Conservation (phyloP, 2,329 filamentous ascomycete genomes). For the Tolypocladium endophyticum region DNA sequence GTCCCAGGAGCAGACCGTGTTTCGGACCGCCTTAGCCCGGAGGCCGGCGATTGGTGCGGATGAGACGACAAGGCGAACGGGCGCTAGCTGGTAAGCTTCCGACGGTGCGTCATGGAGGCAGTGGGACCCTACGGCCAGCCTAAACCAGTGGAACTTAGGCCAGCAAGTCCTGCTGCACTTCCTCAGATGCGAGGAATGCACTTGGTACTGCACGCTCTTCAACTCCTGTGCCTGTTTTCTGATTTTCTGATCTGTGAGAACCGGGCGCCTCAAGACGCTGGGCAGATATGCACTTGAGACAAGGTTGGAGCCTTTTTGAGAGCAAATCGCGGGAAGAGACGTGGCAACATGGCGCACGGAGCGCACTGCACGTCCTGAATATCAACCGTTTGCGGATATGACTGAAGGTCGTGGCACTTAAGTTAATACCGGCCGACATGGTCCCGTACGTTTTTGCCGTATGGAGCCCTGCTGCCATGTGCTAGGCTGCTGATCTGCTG, state of each 20-base stretch:
- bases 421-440: background rate
- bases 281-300: too few relatives aligned
- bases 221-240: too few relatives aligned
- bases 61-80: background rate
- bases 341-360: background rate
- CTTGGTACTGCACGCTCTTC: too few relatives aligned
- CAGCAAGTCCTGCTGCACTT: too few relatives aligned
- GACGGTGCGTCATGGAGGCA: background rate
- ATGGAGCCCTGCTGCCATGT: background rate
- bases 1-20: background rate
- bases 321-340: background rate
- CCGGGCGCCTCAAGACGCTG: too few relatives aligned
- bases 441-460: background rate
- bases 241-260: too few relatives aligned
- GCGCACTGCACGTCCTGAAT: background rate
- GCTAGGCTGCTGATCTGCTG: background rate
- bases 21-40: background rate
- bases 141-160: too few relatives aligned
- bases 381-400: background rate
- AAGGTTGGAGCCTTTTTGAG: background rate
- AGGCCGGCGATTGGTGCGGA: background rate
- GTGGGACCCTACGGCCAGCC: background rate
- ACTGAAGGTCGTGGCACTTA: background rate
- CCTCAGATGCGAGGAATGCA: background rate
- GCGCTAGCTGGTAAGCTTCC: background rate